phyloP scores from a whole-genome alignment of 1,139 yeast genomes.

The Magnusiomyces sp. region DNA sequence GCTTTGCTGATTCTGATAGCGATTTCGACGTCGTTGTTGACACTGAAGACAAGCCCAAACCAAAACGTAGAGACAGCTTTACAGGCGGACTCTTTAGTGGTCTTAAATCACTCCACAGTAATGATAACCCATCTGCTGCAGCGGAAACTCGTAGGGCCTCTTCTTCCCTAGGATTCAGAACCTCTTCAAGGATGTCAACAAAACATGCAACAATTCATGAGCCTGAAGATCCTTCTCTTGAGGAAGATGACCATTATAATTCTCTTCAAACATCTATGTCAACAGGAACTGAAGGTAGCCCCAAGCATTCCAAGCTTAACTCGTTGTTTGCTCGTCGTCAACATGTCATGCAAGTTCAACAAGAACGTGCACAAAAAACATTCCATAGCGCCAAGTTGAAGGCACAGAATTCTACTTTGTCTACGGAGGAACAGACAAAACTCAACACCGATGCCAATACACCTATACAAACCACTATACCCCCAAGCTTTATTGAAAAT shows the following conservation, averaged over 20 bases:
- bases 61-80: neutral
- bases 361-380: neutral
- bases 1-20: slow-evolving; percentile 31
- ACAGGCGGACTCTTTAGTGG: neutral
- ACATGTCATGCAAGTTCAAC: slow-evolving; percentile 4
- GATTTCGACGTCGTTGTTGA: slow-evolving; percentile 23
- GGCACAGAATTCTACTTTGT: no score
- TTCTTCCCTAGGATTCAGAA: neutral
- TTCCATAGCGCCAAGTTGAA: no score
- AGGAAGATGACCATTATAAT: neutral
- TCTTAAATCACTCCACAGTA: neutral
- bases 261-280: neutral
- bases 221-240: neutral
- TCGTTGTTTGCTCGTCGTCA: slow-evolving; percentile 2
- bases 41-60: neutral
- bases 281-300: neutral
- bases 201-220: neutral
- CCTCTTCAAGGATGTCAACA: neutral
- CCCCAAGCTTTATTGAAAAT: neutral
- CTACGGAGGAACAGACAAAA: no score
- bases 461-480: neutral
- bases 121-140: neutral
- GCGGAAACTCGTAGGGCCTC: neutral
- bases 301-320: neutral
- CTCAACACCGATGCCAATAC: neutral